Evolutionary conservation across 495 filamentous ascomycete species (phyloP).

Genomic region (Penicillium lividum): DNA sequence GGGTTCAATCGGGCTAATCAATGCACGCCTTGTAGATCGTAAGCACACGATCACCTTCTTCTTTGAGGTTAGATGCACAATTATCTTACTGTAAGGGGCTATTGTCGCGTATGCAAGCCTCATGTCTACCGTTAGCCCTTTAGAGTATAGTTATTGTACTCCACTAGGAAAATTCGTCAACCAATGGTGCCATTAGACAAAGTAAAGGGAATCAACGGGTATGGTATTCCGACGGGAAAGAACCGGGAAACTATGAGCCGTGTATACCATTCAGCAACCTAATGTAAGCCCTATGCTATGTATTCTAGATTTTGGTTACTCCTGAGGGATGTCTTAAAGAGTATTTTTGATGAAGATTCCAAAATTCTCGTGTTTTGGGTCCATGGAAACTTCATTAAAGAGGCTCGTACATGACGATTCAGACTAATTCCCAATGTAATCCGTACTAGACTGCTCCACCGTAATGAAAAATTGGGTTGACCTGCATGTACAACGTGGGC

Average conservation of each 20-base stretch:
- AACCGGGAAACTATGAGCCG: background rate
- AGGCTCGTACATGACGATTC: too few relatives aligned
- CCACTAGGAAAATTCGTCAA: background rate
- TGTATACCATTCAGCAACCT: background rate
- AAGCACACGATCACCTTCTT: conserved; percentile 1
- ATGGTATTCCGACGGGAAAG: background rate
- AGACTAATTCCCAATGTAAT: too few relatives aligned
- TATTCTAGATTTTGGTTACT: too few relatives aligned
- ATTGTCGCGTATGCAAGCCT: background rate
- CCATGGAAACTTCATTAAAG: too few relatives aligned
- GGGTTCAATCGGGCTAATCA: background rate
- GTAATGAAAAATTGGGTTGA: too few relatives aligned
- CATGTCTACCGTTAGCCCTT: background rate
- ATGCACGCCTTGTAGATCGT: background rate
- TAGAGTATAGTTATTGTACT: background rate
- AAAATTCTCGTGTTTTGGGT: too few relatives aligned
- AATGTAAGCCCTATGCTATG: background rate
- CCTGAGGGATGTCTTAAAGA: too few relatives aligned
- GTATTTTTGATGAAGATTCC: too few relatives aligned
- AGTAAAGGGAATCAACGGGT: background rate
- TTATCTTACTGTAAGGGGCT: background rate
- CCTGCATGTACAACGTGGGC: too few relatives aligned
- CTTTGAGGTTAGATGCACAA: background rate
- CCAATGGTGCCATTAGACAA: background rate
- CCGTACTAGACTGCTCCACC: too few relatives aligned